Conservation (phyloP, 495 filamentous ascomycete species). For the Paragyromitra xinjiangensis region DNA sequence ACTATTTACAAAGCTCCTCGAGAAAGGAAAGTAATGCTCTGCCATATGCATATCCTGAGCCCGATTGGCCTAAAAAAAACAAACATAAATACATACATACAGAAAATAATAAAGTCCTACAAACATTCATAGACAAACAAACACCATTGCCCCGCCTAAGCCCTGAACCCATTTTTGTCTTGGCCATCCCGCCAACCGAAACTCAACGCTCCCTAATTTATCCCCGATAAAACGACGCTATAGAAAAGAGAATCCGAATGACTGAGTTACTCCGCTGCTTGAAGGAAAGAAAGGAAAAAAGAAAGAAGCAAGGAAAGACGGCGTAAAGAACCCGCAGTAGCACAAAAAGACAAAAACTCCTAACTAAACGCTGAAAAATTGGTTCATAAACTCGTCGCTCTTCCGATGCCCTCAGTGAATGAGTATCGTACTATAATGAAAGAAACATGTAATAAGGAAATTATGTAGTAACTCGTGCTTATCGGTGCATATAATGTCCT, state of each 20-base stretch:
- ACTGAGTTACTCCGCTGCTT: not conserved
- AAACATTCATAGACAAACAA: not conserved
- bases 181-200: not conserved
- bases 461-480: conserved; percentile 14
- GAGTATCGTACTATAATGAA: conserved; percentile 5
- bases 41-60: not conserved
- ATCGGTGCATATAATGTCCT: conserved; percentile 39
- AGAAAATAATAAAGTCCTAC: not conserved
- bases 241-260: conserved; percentile 7
- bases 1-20: conserved; percentile 4
- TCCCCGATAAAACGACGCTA: not conserved
- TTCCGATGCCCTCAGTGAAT: not conserved
- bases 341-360: conserved; percentile 12
- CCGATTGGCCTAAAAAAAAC: not conserved
- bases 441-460: conserved; percentile 14
- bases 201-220: conserved; percentile 8
- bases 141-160: conserved; percentile 1
- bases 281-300: not conserved
- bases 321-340: not conserved
- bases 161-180: conserved; percentile 10
- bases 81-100: conserved; percentile 7
- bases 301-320: not conserved
- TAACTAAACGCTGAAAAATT: conserved; percentile 5
- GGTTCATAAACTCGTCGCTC: conserved; percentile 30
- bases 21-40: not conserved